Evolutionary conservation across 2,329 filamentous ascomycete genomes (phyloP), one percentile per base, ranked within the genome.

Genomic region (Venturia asperata): DNA sequence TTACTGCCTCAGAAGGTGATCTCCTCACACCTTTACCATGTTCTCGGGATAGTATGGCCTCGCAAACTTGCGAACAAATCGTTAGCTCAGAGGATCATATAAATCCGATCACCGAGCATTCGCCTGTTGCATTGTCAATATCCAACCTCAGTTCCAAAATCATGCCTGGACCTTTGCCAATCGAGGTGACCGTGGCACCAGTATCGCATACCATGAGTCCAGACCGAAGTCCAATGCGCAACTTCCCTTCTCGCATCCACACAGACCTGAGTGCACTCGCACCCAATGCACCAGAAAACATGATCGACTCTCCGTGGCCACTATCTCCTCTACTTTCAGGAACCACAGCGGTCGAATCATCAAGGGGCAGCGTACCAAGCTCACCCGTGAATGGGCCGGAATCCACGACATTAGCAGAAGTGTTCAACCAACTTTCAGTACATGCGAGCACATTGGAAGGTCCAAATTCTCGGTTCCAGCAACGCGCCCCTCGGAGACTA

Each of bases 251-350:
- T n/a, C 52, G 2, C 0, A 58, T 58, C 15, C 9, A 58, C 11
- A 58, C 52, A 21, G 5, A 7, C 5, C 19, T 58, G 30, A 58
- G 30, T 9, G n/a, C 30, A 21, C 52, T 58, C 52, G 1, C 2
- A 0, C 52, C 52, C 3, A 19, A 0, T n/a, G 2, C 52, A 39
- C 52, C 2, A 37, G 52, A 58, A 6, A 37, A 15, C 3, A 9
- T 58, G 30, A 58, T 58, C 30, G 52, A 58, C 52, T 58, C 52
- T n/a, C 52, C 52, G 5, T 58, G 52, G 52, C 52, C 52, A 34
- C 30, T 37, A 1, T 9, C 52, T n/a, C 52, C 52, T 0, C 11
- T 58, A 3, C 2, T 4, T 0, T 7, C 52, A 19, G 52, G 52
- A 3, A 4, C 52, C 13, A 58, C 30, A 5, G 52, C 52, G 2